phyloP scores from a whole-genome alignment of 2,329 filamentous ascomycete genomes.

The Monilinia fructigena region DNA sequence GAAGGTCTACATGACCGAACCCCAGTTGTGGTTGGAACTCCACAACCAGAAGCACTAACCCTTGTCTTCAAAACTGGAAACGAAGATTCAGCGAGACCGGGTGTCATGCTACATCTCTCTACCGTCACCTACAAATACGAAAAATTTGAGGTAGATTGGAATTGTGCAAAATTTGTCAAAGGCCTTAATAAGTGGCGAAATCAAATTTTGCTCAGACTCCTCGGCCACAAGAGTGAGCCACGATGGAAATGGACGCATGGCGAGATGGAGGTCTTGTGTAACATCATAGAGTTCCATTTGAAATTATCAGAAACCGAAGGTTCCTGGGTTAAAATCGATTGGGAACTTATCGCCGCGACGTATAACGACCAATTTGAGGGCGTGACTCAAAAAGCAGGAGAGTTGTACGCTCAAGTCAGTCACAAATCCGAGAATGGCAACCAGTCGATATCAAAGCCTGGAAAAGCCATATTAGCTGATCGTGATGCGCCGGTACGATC shows the following conservation, averaged over 20 bases:
- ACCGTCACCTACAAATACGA: background rate
- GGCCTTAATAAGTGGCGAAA: constrained; percentile 11
- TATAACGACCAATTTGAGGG: background rate
- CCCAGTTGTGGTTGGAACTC: background rate
- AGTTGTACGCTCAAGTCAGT: background rate
- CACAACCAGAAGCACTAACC: background rate
- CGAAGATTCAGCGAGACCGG: background rate
- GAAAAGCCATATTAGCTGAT: background rate
- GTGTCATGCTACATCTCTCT: background rate
- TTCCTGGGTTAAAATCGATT: background rate
- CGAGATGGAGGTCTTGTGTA: background rate
- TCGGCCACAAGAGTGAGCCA: background rate
- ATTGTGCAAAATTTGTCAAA: background rate
- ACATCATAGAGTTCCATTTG: background rate
- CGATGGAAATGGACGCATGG: background rate
- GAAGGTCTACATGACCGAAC: background rate
- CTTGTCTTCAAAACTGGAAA: background rate
- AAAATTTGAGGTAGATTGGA: background rate
- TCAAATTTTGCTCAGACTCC: background rate
- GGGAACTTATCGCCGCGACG: background rate
- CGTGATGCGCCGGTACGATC: background rate
- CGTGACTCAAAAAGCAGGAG: background rate
- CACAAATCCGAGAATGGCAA: background rate
- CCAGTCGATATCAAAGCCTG: background rate
- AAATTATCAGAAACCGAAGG: background rate